These are phyloP conservation scores for Colletotrichum lupini DNA, from an alignment of 2,329 filamentous ascomycete species.

Conservation along the genomic window DNA sequence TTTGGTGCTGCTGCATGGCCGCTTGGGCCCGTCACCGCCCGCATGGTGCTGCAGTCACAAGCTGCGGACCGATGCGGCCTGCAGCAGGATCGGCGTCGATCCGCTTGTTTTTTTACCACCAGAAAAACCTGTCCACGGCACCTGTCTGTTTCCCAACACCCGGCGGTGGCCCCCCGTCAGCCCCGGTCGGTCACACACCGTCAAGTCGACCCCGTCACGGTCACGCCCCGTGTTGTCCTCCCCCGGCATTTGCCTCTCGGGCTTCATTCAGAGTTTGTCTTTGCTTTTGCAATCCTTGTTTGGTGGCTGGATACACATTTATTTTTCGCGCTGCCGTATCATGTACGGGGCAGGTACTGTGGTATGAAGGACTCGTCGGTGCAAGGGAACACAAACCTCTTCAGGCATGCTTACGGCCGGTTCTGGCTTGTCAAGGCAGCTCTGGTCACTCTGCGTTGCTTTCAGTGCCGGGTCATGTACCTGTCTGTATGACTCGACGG, in stretches of 20 bases:
- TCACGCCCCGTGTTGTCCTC: neutral
- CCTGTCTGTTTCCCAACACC: slow-evolving; percentile 6
- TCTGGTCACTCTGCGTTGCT: neutral
- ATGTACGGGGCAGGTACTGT: neutral
- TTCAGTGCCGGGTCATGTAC: neutral
- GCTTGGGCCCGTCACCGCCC: slow-evolving; percentile 35
- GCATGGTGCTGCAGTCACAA: slow-evolving; percentile 35
- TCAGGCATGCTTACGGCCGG: neutral
- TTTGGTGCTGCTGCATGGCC: slow-evolving; percentile 1
- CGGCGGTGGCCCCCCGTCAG: slow-evolving; percentile 11
- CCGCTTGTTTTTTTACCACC: slow-evolving; percentile 28
- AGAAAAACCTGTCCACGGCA: slow-evolving; percentile 28
- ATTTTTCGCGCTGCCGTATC: neutral
- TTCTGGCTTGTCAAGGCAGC: neutral
- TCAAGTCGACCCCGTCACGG: slow-evolving; percentile 1
- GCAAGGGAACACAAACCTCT: neutral
- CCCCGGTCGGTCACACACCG: slow-evolving; percentile 22
- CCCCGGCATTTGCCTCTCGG: slow-evolving; percentile 15
- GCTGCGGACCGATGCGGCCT: slow-evolving; percentile 37
- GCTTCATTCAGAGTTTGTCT: neutral
- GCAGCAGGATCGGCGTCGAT: slow-evolving; percentile 38
- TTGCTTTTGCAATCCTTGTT: slow-evolving; percentile 2
- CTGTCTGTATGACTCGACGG: neutral
- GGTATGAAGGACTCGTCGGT: neutral
- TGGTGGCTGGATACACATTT: neutral